Conservation (phyloP, 352 stramenopile genomes). For the Phytophthora quininea region DNA sequence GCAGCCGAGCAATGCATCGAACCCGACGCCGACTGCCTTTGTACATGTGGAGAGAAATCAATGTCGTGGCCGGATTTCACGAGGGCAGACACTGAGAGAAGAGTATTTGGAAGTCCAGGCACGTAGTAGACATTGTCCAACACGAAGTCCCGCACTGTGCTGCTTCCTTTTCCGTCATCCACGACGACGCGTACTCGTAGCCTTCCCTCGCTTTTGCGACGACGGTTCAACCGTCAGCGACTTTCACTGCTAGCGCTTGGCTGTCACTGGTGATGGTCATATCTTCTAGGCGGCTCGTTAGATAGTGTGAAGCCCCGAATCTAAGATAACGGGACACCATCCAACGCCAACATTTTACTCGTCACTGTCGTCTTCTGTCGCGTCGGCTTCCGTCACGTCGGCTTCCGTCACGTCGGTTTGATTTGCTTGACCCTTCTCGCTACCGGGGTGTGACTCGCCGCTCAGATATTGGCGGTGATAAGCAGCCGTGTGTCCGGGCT, state of each 20-base stretch:
- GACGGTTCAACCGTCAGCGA: background rate
- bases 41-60: background rate
- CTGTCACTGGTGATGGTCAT: background rate
- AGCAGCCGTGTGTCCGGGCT: background rate
- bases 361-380: background rate
- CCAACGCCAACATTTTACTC: background rate
- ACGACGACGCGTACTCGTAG: background rate
- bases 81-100: background rate
- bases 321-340: background rate
- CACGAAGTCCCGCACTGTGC: background rate
- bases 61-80: background rate
- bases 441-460: background rate
- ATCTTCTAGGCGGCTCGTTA: constrained; percentile 1
- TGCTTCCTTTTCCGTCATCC: background rate
- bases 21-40: background rate
- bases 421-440: background rate
- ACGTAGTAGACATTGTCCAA: constrained; percentile 3
- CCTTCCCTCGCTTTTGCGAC: background rate
- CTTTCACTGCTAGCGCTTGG: background rate
- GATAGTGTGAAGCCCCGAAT: background rate
- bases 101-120: background rate
- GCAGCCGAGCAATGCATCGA: background rate
- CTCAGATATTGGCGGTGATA: background rate
- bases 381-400: background rate
- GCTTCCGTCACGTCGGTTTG: background rate